Evolutionary conservation across 371 early-diverging fungal genomes (phyloP).

Genomic region (Synchytrium microbalum): DNA sequence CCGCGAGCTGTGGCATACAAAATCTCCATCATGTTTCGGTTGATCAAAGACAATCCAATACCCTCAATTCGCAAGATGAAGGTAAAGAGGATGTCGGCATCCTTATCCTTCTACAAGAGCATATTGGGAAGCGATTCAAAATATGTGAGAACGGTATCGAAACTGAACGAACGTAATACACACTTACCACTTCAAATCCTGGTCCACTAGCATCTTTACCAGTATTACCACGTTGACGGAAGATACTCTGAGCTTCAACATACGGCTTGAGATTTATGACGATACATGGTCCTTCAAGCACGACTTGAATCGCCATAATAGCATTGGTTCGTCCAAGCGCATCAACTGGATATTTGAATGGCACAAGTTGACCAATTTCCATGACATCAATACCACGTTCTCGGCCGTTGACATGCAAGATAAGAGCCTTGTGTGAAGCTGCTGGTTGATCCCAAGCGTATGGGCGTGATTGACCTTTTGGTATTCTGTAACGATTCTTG

Average conservation of each 20-base stretch:
- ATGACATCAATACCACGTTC: slow-evolving; percentile 73
- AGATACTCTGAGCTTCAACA: slow-evolving; percentile 30
- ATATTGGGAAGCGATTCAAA: not conserved
- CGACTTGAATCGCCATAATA: slow-evolving; percentile 73
- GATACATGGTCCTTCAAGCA: slow-evolving; percentile 74
- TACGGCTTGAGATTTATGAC: slow-evolving; percentile 71
- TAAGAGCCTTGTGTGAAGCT: slow-evolving; percentile 61
- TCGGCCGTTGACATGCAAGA: slow-evolving; percentile 59
- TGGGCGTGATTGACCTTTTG: slow-evolving; percentile 52
- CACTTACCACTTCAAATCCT: slow-evolving; percentile 43
- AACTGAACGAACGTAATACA: not conserved
- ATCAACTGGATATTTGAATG: slow-evolving; percentile 64
- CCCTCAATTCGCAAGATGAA: slow-evolving; percentile 71
- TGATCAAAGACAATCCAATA: slow-evolving; percentile 84
- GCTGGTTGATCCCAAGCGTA: slow-evolving; percentile 95
- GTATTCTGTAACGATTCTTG: slow-evolving; percentile 46
- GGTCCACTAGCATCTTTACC: slow-evolving; percentile 21
- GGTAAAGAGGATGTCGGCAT: slow-evolving; percentile 49
- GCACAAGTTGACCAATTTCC: slow-evolving; percentile 82
- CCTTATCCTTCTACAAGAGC: slow-evolving; percentile 24
- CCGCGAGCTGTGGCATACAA: slow-evolving; percentile 71
- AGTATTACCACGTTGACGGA: slow-evolving; percentile 7
- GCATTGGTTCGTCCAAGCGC: slow-evolving; percentile 12
- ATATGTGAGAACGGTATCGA: slow-evolving; percentile 5
- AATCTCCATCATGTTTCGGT: slow-evolving; percentile 60